Conservation (phyloP, 257 asterid genomes). For the Solanum etuberosum region DNA sequence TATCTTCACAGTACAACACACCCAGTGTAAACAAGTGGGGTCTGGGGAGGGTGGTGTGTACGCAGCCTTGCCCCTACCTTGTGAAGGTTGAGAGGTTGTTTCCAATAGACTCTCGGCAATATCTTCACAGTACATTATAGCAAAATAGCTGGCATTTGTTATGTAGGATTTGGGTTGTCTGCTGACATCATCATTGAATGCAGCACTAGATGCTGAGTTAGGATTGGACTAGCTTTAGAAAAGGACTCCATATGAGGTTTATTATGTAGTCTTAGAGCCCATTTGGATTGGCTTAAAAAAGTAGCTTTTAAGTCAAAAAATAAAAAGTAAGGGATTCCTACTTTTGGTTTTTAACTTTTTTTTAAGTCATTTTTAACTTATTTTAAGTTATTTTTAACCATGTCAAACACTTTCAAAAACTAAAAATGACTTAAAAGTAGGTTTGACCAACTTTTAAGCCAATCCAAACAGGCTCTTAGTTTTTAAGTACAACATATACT, state of each 20-base stretch:
- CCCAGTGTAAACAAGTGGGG: neutral
- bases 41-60: neutral
- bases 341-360: neutral
- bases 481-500: neutral
- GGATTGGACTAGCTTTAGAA: neutral
- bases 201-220: neutral
- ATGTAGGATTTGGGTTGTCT: neutral
- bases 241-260: neutral
- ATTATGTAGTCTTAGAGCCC: neutral
- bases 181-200: neutral
- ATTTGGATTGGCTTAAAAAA: neutral
- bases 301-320: neutral
- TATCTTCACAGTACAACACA: neutral
- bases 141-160: neutral
- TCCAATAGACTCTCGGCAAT: neutral
- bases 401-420: neutral
- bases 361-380: too few species aligned
- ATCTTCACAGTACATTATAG: neutral
- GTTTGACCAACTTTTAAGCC: neutral
- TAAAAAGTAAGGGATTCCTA: neutral
- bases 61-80: neutral
- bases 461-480: neutral
- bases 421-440: neutral
- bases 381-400: neutral
- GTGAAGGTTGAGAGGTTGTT: neutral